Conservation (phyloP, 1,284 basidiomycete genomes). For the Ceratobasidium sp. region DNA sequence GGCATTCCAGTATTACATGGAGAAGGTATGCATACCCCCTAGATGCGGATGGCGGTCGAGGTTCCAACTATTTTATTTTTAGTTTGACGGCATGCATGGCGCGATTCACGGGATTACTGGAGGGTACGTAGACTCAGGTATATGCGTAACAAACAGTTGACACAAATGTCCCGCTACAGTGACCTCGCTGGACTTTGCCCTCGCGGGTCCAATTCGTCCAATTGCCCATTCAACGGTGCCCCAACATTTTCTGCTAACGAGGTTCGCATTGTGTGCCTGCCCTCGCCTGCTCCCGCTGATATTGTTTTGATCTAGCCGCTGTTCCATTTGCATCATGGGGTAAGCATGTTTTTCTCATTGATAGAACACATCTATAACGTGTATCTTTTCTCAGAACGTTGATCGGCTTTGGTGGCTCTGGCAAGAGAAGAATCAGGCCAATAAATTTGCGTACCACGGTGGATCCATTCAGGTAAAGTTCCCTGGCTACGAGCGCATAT, state of each 20-base stretch:
- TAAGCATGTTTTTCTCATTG: background rate
- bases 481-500: no score
- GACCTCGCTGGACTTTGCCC: constrained; percentile 12
- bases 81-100: constrained; percentile 14
- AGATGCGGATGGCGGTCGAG: no score
- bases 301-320: background rate
- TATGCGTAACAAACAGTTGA: background rate
- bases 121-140: background rate
- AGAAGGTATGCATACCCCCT: background rate
- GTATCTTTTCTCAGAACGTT: background rate
- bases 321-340: constrained; percentile 18
- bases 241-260: constrained; percentile 22
- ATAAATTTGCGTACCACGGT: constrained; percentile 1
- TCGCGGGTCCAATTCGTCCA: background rate
- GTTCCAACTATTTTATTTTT: no score
- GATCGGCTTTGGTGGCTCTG: constrained; percentile 23
- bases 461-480: constrained; percentile 1
- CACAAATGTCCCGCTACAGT: background rate
- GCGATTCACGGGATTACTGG: constrained; percentile 1
- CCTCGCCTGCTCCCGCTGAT: background rate
- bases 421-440: constrained; percentile 13
- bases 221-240: constrained; percentile 12
- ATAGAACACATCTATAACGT: background rate
- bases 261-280: background rate
- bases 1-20: constrained; percentile 11